phyloP scores from a whole-genome alignment of 176 grass and related monocot genomes.

The Pharus latifolius region DNA sequence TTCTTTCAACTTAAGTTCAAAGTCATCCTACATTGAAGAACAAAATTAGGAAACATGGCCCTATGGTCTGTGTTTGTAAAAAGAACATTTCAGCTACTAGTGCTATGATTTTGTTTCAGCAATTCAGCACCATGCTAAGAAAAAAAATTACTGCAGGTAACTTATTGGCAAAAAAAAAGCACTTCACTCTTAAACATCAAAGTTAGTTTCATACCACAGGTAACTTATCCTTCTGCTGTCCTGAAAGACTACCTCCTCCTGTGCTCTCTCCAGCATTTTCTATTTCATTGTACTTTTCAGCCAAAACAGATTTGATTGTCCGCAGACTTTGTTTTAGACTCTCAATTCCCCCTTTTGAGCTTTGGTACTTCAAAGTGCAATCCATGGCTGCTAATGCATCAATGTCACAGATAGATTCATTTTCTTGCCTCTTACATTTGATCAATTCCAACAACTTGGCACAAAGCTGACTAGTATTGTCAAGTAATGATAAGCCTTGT shows the following conservation, averaged over 20 bases:
- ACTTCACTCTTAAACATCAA: background rate
- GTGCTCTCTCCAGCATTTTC: background rate
- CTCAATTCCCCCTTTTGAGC: conserved; percentile 36
- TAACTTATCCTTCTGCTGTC: conserved; percentile 13
- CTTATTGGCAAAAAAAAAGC: no score
- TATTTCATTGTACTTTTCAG: conserved; percentile 39
- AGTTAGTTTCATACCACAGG: conserved; percentile 17
- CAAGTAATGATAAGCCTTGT: conserved; percentile 46
- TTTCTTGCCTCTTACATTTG: conserved; percentile 35
- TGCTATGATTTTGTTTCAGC: background rate
- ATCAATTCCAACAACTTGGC: conserved; percentile 42
- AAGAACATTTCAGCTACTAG: background rate
- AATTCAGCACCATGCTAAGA: background rate
- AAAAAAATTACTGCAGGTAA: no score
- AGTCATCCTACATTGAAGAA: conserved; percentile 43
- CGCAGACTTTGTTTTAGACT: conserved; percentile 45
- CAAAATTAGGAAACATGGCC: background rate
- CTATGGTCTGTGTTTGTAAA: conserved; percentile 3
- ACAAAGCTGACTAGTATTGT: conserved; percentile 29
- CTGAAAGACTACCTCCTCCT: background rate
- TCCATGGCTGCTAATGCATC: conserved; percentile 22
- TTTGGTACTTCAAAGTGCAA: conserved; percentile 48
- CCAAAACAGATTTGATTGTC: conserved; percentile 26
- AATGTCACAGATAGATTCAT: conserved; percentile 2
- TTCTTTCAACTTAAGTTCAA: conserved; percentile 53